phyloP scores from a whole-genome alignment of 2,329 filamentous ascomycete genomes.

The Camillea tinctor region DNA sequence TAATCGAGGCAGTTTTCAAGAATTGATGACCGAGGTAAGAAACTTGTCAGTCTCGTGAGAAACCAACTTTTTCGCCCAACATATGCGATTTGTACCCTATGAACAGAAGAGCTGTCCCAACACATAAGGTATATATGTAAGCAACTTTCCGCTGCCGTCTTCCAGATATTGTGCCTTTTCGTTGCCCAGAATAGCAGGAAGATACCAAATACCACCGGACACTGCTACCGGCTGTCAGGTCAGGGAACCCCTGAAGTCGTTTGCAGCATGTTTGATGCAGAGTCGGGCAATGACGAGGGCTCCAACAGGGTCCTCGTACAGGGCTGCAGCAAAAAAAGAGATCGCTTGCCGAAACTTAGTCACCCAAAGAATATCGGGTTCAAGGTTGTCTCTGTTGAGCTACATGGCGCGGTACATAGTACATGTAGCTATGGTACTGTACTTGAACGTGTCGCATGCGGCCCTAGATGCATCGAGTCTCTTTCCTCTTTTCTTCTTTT shows the following conservation, averaged over 20 bases:
- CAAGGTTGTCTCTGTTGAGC: constrained; percentile 11
- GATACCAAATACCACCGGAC: constrained; percentile 6
- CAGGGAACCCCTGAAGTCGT: constrained; percentile 21
- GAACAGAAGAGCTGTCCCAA: not conserved
- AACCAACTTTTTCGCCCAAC: not conserved
- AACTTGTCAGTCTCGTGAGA: not conserved
- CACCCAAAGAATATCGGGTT: constrained; percentile 1
- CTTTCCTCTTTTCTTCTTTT: too few species aligned
- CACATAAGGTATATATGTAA: not conserved
- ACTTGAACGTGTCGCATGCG: not conserved
- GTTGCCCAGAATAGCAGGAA: not conserved
- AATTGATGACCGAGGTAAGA: constrained; percentile 18
- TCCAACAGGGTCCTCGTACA: constrained; percentile 20
- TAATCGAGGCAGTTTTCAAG: not conserved
- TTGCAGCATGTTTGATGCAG: constrained; percentile 21
- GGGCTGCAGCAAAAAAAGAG: constrained; percentile 24
- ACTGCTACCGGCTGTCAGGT: constrained; percentile 10
- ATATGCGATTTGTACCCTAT: not conserved
- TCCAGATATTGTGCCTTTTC: not conserved
- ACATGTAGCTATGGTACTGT: not conserved
- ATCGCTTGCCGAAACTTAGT: constrained; percentile 19
- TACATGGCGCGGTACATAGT: not conserved
- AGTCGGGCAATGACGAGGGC: constrained; percentile 13
- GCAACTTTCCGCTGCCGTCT: not conserved
- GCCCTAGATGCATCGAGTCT: not conserved